Percentiles rank a stretch among this genome's conserved stretches.
Evolutionary conservation across 2,329 filamentous ascomycete genomes (phyloP).

Genomic region (Penicillium sp.): DNA sequence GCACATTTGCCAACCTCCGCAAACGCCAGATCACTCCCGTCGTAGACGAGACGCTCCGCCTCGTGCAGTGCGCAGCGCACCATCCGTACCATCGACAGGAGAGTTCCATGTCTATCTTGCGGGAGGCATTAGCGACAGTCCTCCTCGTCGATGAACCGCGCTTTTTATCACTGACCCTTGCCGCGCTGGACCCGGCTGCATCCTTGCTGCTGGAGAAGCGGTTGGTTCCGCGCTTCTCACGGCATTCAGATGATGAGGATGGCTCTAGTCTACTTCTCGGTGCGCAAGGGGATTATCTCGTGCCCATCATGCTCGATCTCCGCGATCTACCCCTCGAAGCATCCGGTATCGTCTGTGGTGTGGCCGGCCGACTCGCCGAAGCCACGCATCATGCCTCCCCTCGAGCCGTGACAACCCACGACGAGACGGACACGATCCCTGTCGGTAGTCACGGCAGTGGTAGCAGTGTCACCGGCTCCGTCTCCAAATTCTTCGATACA

Average conservation of each 20-base stretch:
- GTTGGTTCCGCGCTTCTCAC: conserved; percentile 67
- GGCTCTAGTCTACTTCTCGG: conserved; percentile 73
- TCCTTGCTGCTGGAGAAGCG: conserved; percentile 51
- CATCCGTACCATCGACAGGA: conserved; percentile 47
- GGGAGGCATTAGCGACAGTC: conserved; percentile 43
- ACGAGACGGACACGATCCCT: conserved; percentile 11
- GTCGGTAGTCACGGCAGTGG: conserved; percentile 23
- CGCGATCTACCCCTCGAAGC: conserved; percentile 79
- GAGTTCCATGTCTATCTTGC: conserved; percentile 45
- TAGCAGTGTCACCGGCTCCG: conserved; percentile 26
- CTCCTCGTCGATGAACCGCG: conserved; percentile 48
- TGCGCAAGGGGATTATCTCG: conserved; percentile 67
- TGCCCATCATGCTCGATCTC: conserved; percentile 88
- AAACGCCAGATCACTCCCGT: conserved; percentile 74
- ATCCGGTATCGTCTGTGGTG: conserved; percentile 92
- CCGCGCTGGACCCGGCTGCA: conserved; percentile 49
- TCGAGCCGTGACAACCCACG: conserved; percentile 26
- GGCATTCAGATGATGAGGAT: conserved; percentile 56
- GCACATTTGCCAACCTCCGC: conserved; percentile 83
- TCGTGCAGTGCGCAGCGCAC: conserved; percentile 80
- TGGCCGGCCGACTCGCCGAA: conserved; percentile 79
- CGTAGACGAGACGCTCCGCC: conserved; percentile 68
- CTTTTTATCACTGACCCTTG: conserved; percentile 54
- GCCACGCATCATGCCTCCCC: conserved; percentile 60
- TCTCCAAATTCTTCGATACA: conserved; percentile 23